phyloP scores from a whole-genome alignment of 495 filamentous ascomycete species.

The Monascus purpureus region DNA sequence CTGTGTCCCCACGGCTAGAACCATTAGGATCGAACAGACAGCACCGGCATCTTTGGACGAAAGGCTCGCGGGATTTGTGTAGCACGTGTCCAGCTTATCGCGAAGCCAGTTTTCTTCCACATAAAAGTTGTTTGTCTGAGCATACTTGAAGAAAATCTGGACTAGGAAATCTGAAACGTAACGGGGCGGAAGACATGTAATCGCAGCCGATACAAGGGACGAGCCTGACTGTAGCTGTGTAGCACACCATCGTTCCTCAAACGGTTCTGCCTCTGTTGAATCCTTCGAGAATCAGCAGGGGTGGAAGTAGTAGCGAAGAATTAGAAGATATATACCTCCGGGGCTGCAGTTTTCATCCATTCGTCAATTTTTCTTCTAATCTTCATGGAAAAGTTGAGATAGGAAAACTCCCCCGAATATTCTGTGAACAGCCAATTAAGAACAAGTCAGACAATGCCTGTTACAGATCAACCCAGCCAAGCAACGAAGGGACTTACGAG shows the following conservation, averaged over 20 bases:
- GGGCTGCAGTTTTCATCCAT: slow-evolving; percentile 30
- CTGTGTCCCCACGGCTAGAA: slow-evolving; percentile 39
- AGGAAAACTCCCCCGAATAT: slow-evolving; percentile 40
- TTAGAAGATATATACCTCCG: slow-evolving; percentile 18
- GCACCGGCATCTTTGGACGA: slow-evolving; percentile 31
- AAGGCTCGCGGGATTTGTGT: slow-evolving; percentile 27
- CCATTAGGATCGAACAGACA: slow-evolving; percentile 35
- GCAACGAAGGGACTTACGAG: slow-evolving; percentile 16
- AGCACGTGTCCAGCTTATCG: slow-evolving; percentile 30
- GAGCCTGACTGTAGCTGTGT: slow-evolving; percentile 35
- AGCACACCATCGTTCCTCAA: slow-evolving; percentile 35
- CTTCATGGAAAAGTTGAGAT: slow-evolving; percentile 37
- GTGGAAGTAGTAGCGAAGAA: background rate
- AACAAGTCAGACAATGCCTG: background rate
- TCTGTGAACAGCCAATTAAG: slow-evolving; percentile 13
- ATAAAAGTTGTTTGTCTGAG: slow-evolving; percentile 39
- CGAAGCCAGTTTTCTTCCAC: slow-evolving; percentile 35
- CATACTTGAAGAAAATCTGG: slow-evolving; percentile 39
- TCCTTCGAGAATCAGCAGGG: slow-evolving; percentile 15
- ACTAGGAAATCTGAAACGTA: slow-evolving; percentile 38
- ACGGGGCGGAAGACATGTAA: slow-evolving; percentile 34
- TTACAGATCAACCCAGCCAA: background rate
- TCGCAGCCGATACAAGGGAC: slow-evolving; percentile 22
- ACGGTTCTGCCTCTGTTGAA: slow-evolving; percentile 25
- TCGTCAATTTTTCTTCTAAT: slow-evolving; percentile 35